Base-by-base conservation (phyloP, 2,329 filamentous ascomycete species). In the Phialophora expanda region DNA sequence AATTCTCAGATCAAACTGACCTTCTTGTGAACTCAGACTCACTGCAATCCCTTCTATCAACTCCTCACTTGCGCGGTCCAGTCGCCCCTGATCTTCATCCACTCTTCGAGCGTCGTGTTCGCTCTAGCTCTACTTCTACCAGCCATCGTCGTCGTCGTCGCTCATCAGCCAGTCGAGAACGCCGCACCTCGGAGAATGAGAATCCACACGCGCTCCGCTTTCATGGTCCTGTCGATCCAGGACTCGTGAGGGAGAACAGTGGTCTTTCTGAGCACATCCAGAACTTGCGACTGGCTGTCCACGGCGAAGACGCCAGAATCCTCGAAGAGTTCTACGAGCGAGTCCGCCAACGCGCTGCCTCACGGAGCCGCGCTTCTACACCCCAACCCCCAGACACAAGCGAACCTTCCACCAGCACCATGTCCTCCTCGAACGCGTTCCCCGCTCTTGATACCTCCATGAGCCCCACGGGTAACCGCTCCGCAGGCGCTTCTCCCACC, bases 391-490 rank as follows among this genome's bases (percentile, higher is more conserved):
- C 11, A 22, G 30, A 53, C 58, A 38, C 20, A 22, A n/a, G 32
- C n/a, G 20, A 17, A 17, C 11, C 7, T n/a, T 32, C 34, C 12
- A 51, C 32, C 17, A 12, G 17, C 20, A 34, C 22, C 51, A 67
- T 67, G 65, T 57, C 65, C 12, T 53, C 38, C 17, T 61, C 53
- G 59, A 71, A 65, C 62, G 68, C 70, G 24, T 72, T 72, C 50
- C 70, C 69, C 44, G 48, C 68, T 34, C 70, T 72, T 12, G 70
- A 72, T 22, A 70, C 69, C 56, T 63, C 64, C 9, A 32, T 53
- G 14, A 50, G 66, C 44, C 51, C 53, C 24, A 53, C 61, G 34
- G 54, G 57, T 46, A 65, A 64, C 30, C 66, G 70, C n/a, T 24
- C 22, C 44, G 58, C 50, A 6, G 48, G 24, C 20, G 32, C 61